phyloP scores from a whole-genome alignment of 352 stramenopile genomes.

The Phytophthora melonis region DNA sequence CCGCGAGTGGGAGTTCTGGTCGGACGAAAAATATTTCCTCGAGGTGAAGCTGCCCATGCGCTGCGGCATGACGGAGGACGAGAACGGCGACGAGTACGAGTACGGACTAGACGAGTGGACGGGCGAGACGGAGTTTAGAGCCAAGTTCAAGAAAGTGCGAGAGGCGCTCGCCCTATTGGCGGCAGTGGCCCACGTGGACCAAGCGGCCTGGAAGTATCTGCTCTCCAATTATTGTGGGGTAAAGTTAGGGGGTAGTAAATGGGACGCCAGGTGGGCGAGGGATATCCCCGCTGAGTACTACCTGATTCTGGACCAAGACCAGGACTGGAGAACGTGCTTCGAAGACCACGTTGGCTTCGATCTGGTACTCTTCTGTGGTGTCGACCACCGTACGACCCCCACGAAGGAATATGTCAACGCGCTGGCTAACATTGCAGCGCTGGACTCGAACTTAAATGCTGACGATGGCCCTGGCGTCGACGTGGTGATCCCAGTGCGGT shows the following conservation, averaged over 20 bases:
- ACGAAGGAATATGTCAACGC: not conserved
- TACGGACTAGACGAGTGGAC: not conserved
- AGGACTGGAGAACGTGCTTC: not conserved
- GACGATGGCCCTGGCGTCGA: not conserved
- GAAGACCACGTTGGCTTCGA: not conserved
- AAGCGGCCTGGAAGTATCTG: conserved; percentile 28
- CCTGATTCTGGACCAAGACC: conserved; percentile 12
- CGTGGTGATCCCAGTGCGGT: conserved; percentile 10
- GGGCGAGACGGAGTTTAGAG: not conserved
- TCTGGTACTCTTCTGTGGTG: conserved; percentile 3
- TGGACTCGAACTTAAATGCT: not conserved
- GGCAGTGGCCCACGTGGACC: conserved; percentile 29
- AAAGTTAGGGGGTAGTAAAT: not conserved
- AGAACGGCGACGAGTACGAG: not conserved
- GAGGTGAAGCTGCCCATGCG: conserved; percentile 1
- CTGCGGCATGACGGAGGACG: not conserved
- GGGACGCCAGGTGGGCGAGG: not conserved
- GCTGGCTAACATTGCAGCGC: conserved; percentile 7
- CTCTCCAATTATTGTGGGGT: not conserved
- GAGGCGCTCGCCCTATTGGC: conserved; percentile 42
- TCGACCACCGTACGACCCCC: not conserved
- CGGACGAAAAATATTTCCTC: not conserved
- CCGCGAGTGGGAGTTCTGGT: not conserved
- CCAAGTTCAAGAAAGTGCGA: conserved; percentile 10
- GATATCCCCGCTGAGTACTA: conserved; percentile 4